phyloP scores from a whole-genome alignment of 352 stramenopile genomes.

The Phytophthora citricola region DNA sequence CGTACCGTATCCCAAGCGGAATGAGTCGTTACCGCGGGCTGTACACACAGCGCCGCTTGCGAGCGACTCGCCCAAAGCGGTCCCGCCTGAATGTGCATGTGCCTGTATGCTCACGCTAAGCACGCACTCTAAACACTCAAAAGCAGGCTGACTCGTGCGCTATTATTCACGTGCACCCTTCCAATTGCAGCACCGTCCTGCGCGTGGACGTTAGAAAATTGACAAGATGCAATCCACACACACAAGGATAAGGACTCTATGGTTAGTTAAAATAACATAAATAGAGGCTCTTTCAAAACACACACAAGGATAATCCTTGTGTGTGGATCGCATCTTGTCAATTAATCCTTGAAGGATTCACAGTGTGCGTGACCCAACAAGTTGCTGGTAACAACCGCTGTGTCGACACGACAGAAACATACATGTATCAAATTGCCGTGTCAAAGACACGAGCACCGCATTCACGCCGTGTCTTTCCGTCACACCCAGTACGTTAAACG shows the following conservation, averaged over 20 bases:
- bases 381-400: neutral
- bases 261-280: too few relatives aligned
- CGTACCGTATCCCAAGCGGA: neutral
- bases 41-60: neutral
- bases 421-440: constrained; percentile 5
- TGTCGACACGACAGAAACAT: neutral
- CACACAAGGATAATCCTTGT: too few relatives aligned
- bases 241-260: too few relatives aligned
- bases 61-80: neutral
- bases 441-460: constrained; percentile 22
- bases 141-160: neutral
- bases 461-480: constrained; percentile 28
- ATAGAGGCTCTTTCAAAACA: too few relatives aligned
- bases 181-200: constrained; percentile 1
- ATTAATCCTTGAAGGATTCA: neutral
- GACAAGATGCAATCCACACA: too few relatives aligned
- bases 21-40: neutral
- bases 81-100: neutral
- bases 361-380: neutral
- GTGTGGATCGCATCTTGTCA: too few relatives aligned
- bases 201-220: too few relatives aligned
- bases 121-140: neutral
- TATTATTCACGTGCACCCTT: constrained; percentile 1
- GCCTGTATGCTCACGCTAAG: too few relatives aligned
- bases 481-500: constrained; percentile 23